Conservation (phyloP, 2,329 filamentous ascomycete genomes). For the Sporothrix protearum region DNA sequence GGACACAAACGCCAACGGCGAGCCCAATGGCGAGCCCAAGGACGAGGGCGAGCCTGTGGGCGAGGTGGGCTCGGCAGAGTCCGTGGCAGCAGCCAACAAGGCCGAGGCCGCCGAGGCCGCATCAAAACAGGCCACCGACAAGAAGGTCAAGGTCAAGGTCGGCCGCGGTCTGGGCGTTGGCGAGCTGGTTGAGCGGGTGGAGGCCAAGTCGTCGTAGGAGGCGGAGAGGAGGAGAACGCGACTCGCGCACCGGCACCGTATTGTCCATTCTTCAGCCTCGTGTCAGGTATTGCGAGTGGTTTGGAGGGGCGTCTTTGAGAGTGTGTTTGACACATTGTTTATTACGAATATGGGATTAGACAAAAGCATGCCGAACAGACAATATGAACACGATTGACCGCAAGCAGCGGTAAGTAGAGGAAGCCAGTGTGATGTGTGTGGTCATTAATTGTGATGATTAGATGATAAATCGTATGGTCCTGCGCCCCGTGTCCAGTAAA, state of each 20-base stretch:
- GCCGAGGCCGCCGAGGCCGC: conserved; percentile 23
- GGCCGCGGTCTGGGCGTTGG: conserved; percentile 76
- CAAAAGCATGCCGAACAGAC: neutral
- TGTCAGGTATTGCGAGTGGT: neutral
- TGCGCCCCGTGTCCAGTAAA: neutral
- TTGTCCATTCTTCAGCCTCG: neutral
- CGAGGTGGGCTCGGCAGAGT: conserved; percentile 54
- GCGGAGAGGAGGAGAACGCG: neutral
- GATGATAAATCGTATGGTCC: neutral
- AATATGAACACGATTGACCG: neutral
- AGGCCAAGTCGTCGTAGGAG: conserved; percentile 43
- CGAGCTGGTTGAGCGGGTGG: conserved; percentile 69
- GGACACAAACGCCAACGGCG: conserved; percentile 27
- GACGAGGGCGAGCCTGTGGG: conserved; percentile 72
- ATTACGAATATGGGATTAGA: neutral
- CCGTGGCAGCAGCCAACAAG: conserved; percentile 26
- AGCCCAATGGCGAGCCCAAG: conserved; percentile 37
- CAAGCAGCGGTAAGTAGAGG: neutral
- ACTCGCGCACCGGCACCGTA: no score
- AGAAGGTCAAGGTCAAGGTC: conserved; percentile 80
- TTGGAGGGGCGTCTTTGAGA: no score
- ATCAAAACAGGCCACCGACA: conserved; percentile 42
- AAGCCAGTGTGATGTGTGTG: neutral
- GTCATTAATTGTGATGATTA: neutral
- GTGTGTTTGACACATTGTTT: neutral